Conservation (phyloP, 2,329 filamentous ascomycete species). For the Aphanoascus verrucosus region DNA sequence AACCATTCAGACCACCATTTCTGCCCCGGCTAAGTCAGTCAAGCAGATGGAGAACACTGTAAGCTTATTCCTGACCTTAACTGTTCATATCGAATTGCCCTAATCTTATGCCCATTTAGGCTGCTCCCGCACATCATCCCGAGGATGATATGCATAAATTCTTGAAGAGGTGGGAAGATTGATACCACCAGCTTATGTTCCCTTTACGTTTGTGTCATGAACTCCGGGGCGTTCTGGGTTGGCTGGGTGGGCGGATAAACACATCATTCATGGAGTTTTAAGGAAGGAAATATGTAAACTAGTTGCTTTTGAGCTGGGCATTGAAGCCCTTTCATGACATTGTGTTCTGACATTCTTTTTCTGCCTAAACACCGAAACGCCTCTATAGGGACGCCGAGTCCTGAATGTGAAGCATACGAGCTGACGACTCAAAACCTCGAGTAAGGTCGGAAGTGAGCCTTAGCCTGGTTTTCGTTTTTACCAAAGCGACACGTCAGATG, state of each 20-base stretch:
- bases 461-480: too few species aligned
- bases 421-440: too few species aligned
- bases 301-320: neutral
- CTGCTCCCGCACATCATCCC: constrained; percentile 42
- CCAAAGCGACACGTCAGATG: too few species aligned
- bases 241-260: neutral
- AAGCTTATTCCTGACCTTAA: constrained; percentile 23
- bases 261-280: neutral
- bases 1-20: constrained; percentile 41
- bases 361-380: too few species aligned
- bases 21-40: constrained; percentile 39
- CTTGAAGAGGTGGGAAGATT: constrained; percentile 51
- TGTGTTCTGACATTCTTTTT: neutral
- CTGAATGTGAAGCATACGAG: too few species aligned
- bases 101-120: too few species aligned
- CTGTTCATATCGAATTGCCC: neutral
- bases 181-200: constrained; percentile 11
- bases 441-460: too few species aligned
- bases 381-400: too few species aligned
- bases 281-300: neutral
- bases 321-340: neutral
- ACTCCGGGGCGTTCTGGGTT: neutral
- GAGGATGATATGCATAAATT: constrained; percentile 48
- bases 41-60: constrained; percentile 50
- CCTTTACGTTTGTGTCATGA: neutral